Base-by-base conservation (phyloP, 305 asterid species). In the Fraxinus paxiana region DNA sequence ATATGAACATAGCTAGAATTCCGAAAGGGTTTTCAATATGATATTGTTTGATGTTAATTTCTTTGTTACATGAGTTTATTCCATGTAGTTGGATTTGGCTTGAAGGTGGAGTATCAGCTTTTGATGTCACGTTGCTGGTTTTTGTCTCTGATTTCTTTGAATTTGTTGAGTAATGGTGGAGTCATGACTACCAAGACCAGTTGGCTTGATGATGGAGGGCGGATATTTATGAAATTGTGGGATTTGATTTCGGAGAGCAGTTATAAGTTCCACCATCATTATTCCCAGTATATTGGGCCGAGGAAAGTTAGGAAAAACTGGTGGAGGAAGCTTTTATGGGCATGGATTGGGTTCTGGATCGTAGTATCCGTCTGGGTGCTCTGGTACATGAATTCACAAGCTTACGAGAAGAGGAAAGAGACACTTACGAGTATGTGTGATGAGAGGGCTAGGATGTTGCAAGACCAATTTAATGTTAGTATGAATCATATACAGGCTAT, bases 401-500 rank as follows among this genome's bases (percentile, higher is more conserved):
- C 95, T 51, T 33, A 73, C 76, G 97, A 92, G 82, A 94, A 89
- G 92, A 91, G 98, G 89, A 96, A 93, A 80, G 98, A 93, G 75
- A 90, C 92, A 2, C 92, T 96, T 18, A 87, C 93, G 48, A 92
- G 97, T 71, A 94, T 93, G 98, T 94, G 98, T 70, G 99, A 96
- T 77, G 99, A 94, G 88, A 89, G 99, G 87, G 97, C 98, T 43
- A 87, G 98, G 87, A 94, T 96, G 98, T 82, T 96, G 80, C 99
- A 94, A 79, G 99, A 96, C 90, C 99, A 96, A 89, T 94, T 94
- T 73, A 96, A 94, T 87, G 99, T 96, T 79, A 93, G 98, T 79
- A 92, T 94, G 97, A 96, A 96, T 71, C 99, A 96, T 81, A 89
- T 96, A 30, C 98, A 96, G 84, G 99, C 99, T 22, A 93, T 96